Percentiles rank a stretch among this genome's conserved stretches.
Evolutionary conservation across 257 asterid species (phyloP).

Genomic region (Solanum commersonii): DNA sequence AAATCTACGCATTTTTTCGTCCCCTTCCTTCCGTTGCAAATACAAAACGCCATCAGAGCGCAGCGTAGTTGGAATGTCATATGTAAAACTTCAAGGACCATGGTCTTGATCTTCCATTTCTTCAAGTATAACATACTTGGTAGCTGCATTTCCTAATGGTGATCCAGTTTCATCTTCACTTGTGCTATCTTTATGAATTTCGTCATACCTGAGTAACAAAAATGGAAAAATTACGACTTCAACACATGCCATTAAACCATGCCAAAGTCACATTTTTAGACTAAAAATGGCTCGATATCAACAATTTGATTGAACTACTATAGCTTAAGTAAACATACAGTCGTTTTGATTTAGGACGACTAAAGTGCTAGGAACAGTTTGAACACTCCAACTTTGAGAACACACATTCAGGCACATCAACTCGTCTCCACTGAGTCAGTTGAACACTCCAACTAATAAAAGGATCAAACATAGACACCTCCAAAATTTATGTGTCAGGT

Average conservation of each 20-base stretch:
- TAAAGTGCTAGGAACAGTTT: too few species aligned
- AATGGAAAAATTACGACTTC: neutral
- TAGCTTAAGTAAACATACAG: too few species aligned
- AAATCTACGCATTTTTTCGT: neutral
- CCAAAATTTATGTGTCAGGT: too few species aligned
- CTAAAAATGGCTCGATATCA: neutral
- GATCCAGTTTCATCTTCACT: constrained; percentile 20
- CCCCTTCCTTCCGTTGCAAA: neutral
- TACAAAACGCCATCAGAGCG: neutral
- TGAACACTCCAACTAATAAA: too few species aligned
- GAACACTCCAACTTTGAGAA: too few species aligned
- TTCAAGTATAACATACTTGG: constrained; percentile 73
- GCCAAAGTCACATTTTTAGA: neutral
- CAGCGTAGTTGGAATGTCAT: neutral
- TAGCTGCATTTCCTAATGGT: constrained; percentile 15
- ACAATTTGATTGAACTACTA: neutral
- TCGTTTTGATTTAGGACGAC: too few species aligned
- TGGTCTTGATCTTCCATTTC: constrained; percentile 71
- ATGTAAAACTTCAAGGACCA: constrained; percentile 15
- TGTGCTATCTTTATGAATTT: constrained; percentile 51
- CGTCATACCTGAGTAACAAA: constrained; percentile 37
- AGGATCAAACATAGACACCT: too few species aligned
- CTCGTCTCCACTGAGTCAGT: too few species aligned
- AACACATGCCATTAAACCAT: neutral
- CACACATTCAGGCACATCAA: too few species aligned